phyloP scores from a whole-genome alignment of 768 basidiomycete genomes.

The Serendipita sp. region DNA sequence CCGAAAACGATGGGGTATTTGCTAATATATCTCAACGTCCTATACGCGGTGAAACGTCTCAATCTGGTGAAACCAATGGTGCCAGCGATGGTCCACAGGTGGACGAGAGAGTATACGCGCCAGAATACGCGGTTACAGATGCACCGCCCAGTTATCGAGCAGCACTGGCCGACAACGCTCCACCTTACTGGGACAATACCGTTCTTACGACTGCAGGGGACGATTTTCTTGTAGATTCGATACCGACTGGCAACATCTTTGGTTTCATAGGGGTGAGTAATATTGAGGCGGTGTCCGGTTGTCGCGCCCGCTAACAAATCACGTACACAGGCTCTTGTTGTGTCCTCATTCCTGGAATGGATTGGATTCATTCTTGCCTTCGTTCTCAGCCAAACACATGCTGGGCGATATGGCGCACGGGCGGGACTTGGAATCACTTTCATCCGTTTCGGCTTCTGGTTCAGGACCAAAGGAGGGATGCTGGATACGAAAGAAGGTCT shows the following conservation, averaged over 20 bases:
- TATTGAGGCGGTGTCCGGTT: background rate
- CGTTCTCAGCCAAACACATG: constrained; percentile 7
- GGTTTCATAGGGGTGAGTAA: constrained; percentile 2
- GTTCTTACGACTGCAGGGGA: background rate
- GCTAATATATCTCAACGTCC: background rate
- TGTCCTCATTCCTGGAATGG: constrained; percentile 5
- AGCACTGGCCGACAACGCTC: background rate
- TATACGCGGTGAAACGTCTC: background rate
- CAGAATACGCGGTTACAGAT: background rate
- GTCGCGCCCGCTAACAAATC: background rate
- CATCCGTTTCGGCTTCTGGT: background rate
- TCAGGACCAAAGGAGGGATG: background rate
- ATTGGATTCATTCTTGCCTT: constrained; percentile 5
- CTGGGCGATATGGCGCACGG: constrained; percentile 3
- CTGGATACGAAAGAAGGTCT: background rate
- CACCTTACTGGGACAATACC: constrained; percentile 6
- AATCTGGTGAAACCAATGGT: background rate
- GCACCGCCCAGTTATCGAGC: constrained; percentile 7
- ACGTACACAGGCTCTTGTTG: background rate
- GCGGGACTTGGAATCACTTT: constrained; percentile 8
- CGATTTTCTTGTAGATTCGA: constrained; percentile 5
- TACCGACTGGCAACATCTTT: constrained; percentile 4
- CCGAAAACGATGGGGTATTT: constrained; percentile 7
- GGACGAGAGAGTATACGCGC: background rate
- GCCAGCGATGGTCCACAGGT: background rate